These are phyloP conservation scores for Cercospora sojina DNA, from an alignment of 2,329 filamentous ascomycete species.

Conservation along the genomic window DNA sequence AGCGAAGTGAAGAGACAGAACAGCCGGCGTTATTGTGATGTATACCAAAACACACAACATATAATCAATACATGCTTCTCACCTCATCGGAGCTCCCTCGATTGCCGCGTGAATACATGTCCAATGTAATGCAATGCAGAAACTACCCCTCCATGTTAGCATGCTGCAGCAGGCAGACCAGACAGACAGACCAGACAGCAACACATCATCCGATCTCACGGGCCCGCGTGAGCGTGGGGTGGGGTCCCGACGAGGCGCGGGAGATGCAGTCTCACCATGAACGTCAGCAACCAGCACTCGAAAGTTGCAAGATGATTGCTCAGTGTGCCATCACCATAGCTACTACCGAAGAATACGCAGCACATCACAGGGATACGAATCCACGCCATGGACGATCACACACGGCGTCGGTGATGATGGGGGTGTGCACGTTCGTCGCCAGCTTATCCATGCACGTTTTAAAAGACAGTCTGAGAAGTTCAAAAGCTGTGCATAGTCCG, in stretches of 20 bases:
- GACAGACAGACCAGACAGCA: background rate
- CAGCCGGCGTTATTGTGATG: background rate
- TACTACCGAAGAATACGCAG: conserved; percentile 13
- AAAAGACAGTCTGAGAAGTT: background rate
- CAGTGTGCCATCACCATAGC: conserved; percentile 4
- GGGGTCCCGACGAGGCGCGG: background rate
- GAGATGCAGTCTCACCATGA: background rate
- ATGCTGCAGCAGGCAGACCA: background rate
- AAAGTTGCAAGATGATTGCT: background rate
- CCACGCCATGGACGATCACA: background rate
- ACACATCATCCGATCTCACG: background rate
- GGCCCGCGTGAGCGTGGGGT: background rate
- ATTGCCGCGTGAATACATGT: background rate
- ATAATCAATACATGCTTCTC: background rate
- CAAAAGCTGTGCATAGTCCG: background rate
- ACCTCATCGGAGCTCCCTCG: background rate
- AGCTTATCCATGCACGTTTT: background rate
- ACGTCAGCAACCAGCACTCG: background rate
- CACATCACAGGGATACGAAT: background rate
- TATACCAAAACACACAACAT: background rate
- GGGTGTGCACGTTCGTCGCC: background rate
- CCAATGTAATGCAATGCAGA: background rate
- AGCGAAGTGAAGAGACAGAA: background rate
- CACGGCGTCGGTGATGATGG: background rate
- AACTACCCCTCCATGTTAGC: background rate